Evolutionary conservation across 352 stramenopile genomes (phyloP), one percentile per base, ranked within the genome.

Genomic region (Globisporangium abappressorium): DNA sequence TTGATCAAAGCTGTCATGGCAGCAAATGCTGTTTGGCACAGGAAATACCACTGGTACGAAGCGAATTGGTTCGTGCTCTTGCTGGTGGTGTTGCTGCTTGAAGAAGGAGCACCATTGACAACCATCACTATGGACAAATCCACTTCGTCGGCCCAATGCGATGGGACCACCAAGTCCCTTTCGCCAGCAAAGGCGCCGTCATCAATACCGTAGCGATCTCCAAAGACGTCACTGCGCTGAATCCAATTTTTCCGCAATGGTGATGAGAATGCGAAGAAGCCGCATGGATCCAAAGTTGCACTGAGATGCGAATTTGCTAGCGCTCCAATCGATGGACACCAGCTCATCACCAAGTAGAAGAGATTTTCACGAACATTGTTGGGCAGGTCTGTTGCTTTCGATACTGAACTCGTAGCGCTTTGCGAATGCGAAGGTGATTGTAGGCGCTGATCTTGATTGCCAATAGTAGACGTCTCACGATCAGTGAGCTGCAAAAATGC

Each of bases 71-170:
- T 34, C 2, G 1, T 57, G 30, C 11, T 59, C 9, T 9, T 65
- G 56, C 41, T 53, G 18, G 36, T 47, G 4, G 18, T 54, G 7
- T 20, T 30, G 18, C 56, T 55, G n/a, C 11, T 28, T 9, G 20
- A 30, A 12, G 26, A 22, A 24, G 9, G 11, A 38, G 34, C 33
- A 30, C 0, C 30, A 46, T 28, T 64, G 12, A n/a, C 22, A 18
- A 41, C 11, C 46, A 55, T 34, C 5, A 14, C 34, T 4, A 51
- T 8, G 4, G 57, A 30, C 38, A 58, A 71, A 49, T 38, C 59
- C 69, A 34, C 69, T 68, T 69, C 79, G 46, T 90, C 81, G 5
- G 88, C 15, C 84, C 84, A 91, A 22, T 85, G 63, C 69, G 77
- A 86, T 4, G 82, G 73, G 18, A 81, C 49, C 1, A 77, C 18